Conservation (phyloP, 805 yeast species). For the Yamadazyma philogaea region DNA sequence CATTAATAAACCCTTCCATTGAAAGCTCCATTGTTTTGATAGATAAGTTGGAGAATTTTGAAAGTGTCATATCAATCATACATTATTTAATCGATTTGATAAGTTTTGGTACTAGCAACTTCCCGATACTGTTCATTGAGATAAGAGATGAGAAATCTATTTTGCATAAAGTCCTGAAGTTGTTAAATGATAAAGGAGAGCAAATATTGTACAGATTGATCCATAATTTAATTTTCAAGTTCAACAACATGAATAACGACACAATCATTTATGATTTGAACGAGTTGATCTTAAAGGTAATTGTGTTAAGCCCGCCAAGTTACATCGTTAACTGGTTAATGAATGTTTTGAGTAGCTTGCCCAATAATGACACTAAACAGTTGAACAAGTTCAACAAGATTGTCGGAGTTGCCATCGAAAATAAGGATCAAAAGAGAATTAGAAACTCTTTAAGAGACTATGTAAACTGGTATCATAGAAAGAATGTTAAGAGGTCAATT, state of each 20-base stretch:
- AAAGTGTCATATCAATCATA: constrained; percentile 65
- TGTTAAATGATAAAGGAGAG: constrained; percentile 56
- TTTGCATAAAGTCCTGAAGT: constrained; percentile 44
- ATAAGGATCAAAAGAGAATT: constrained; percentile 70
- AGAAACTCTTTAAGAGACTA: constrained; percentile 73
- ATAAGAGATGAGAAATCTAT: constrained; percentile 53
- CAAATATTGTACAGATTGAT: constrained; percentile 52
- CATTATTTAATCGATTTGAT: constrained; percentile 79
- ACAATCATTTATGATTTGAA: constrained; percentile 73
- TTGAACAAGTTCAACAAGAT: constrained; percentile 57
- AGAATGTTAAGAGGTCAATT: constrained; percentile 37
- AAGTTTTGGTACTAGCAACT: constrained; percentile 78
- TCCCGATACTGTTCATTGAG: constrained; percentile 70
- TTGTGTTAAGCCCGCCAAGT: constrained; percentile 48
- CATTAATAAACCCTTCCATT: constrained; percentile 48
- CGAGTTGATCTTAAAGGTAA: constrained; percentile 64
- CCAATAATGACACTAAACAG: constrained; percentile 68
- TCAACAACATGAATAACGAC: constrained; percentile 41
- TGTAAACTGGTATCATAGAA: constrained; percentile 77
- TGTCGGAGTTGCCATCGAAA: constrained; percentile 56
- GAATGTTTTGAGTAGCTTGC: constrained; percentile 53
- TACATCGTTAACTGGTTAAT: constrained; percentile 58
- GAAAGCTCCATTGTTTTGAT: constrained; percentile 58
- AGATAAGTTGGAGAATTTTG: constrained; percentile 56
- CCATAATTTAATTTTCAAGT: constrained; percentile 65